Evolutionary conservation across 106 monocot genomes (phyloP).

Genomic region (Platanthera zijinensis): DNA sequence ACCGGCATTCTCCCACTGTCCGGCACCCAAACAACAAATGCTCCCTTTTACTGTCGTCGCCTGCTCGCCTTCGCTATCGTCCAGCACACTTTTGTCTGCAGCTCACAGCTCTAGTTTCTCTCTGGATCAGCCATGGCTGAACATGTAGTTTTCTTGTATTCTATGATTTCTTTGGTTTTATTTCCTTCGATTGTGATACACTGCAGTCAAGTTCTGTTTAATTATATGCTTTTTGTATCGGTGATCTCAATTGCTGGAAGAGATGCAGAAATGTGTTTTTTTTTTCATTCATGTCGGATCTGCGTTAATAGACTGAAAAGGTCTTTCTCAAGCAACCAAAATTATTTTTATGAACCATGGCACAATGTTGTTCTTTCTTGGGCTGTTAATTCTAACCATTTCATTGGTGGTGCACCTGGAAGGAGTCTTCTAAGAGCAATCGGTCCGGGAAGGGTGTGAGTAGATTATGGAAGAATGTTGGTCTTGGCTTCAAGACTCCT

Average conservation of each 20-base stretch:
- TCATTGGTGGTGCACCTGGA: constrained; percentile 4
- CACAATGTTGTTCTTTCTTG: not conserved
- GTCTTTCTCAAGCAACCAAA: too few relatives aligned
- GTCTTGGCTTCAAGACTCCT: too few relatives aligned
- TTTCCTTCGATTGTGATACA: not conserved
- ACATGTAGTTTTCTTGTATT: not conserved
- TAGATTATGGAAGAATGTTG: too few relatives aligned
- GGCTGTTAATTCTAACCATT: not conserved
- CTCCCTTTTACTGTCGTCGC: not conserved
- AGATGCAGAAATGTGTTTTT: not conserved
- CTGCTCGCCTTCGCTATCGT: too few relatives aligned
- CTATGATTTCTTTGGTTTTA: not conserved
- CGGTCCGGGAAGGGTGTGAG: constrained; percentile 18
- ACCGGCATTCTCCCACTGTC: too few relatives aligned
- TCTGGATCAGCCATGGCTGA: constrained; percentile 2
- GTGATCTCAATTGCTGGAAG: not conserved
- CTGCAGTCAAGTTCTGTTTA: not conserved
- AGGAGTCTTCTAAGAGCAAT: constrained; percentile 21
- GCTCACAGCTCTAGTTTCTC: not conserved
- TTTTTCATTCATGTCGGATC: not conserved
- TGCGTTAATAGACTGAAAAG: too few relatives aligned
- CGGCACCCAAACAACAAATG: too few relatives aligned
- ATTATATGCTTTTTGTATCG: not conserved
- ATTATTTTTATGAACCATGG: too few relatives aligned
- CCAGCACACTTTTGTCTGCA: not conserved